Conservation (phyloP, 192 early-diverging fungal genomes). For the Oehlia diaphana region DNA sequence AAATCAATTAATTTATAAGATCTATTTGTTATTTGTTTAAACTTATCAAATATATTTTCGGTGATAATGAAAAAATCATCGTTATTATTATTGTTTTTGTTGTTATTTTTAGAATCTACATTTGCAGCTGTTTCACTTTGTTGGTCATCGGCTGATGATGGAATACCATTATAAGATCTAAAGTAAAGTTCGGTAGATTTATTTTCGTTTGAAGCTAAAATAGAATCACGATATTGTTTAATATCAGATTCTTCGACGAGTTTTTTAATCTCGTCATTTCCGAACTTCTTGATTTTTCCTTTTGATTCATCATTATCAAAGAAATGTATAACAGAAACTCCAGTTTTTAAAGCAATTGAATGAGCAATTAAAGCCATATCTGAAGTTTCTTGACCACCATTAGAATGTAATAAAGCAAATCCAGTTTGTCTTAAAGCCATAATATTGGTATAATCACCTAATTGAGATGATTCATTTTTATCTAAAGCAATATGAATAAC, state of each 20-base stretch:
- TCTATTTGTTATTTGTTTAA: constrained; percentile 60
- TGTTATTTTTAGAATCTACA: neutral
- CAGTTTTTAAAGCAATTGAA: constrained; percentile 61
- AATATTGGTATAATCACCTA: constrained; percentile 55
- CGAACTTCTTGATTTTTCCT: neutral
- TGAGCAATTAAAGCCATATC: constrained; percentile 84
- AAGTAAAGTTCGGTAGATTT: constrained; percentile 11
- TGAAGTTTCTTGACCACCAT: constrained; percentile 74
- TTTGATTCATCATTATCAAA: constrained; percentile 38
- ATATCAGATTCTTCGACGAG: constrained; percentile 48
- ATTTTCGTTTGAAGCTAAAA: constrained; percentile 27
- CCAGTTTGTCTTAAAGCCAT: constrained; percentile 78
- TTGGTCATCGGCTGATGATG: neutral
- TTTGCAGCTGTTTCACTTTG: neutral
- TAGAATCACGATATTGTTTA: constrained; percentile 29
- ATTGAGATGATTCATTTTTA: constrained; percentile 26
- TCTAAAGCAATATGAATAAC: constrained; percentile 59
- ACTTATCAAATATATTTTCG: constrained; percentile 51
- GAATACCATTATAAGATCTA: neutral
- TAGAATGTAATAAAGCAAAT: constrained; percentile 75
- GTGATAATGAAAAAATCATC: constrained; percentile 38
- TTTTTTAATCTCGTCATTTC: constrained; percentile 18
- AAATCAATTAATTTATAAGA: constrained; percentile 68
- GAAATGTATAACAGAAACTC: constrained; percentile 66
- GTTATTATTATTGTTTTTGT: neutral